Evolutionary conservation across 2,329 filamentous ascomycete genomes (phyloP), one percentile per base, ranked within the genome.

Genomic region (Botrytis galanthina): DNA sequence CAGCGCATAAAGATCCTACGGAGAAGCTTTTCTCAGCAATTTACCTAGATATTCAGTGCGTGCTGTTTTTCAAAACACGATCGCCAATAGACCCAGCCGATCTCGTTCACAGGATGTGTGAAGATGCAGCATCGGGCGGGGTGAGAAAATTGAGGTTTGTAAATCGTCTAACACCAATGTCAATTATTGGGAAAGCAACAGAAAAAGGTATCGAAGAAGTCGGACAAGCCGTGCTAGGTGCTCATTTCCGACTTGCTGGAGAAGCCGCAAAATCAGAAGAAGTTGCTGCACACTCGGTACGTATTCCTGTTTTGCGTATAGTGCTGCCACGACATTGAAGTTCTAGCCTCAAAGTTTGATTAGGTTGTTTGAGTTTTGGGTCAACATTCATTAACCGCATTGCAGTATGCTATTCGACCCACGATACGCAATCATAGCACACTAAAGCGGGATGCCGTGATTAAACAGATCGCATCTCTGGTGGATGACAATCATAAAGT

Each of bases 371-470:
- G 32, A 62, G 16, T 20, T 54, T 37, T 64, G 67, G n/a, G 35
- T n/a, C 14, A 63, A 54, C 32, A 46, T 29, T 61, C 16, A 48
- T 73, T 70, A 39, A 70, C 59, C 70, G n/a, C 42, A n/a, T 70
- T 71, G 46, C 75, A 95, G 93, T 96, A 94, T 82, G 93, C 93
- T n/a, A 95, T 97, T 77, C 89, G 93, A 62, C 89, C 91, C n/a
- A 92, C 89, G 22, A 89, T 93, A 75, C 90, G 93, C 72, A 93
- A 92, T 79, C 91, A 95, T 82, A 90, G 86, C 77, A 86, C 86
- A 5, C 85, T 95, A 75, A 91, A 88, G 77, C 88, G 92, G 74
- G 88, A 91, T 76, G 85, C 84, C 29, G 86, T 95, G 67, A 95
- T 96, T 81, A 89, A 91, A 78, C 88, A 87, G 75, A 87, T 95